Conservation (phyloP, 2,329 filamentous ascomycete genomes). For the Reticulascus tulasneorum region DNA sequence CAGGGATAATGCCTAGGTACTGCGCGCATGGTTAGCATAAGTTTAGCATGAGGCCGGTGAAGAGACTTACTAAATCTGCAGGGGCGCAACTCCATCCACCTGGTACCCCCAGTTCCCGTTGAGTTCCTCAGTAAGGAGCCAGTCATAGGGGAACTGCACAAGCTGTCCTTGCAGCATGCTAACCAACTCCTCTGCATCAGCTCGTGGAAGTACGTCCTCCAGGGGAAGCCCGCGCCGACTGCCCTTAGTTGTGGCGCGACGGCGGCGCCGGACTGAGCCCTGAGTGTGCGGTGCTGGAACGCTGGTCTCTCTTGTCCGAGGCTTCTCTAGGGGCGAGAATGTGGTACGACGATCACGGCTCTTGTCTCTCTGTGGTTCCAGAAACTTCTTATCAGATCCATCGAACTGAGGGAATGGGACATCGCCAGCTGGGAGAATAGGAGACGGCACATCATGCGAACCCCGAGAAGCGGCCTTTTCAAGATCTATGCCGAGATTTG, state of each 20-base stretch:
- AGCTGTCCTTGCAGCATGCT: slow-evolving; percentile 81
- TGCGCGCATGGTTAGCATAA: slow-evolving; percentile 23
- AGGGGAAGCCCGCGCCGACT: slow-evolving; percentile 60
- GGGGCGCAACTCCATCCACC: slow-evolving; percentile 89
- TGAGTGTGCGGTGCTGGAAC: slow-evolving; percentile 26
- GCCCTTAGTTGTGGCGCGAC: slow-evolving; percentile 66
- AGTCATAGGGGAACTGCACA: slow-evolving; percentile 93
- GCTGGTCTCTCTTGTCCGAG: slow-evolving; percentile 32
- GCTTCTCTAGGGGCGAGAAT: slow-evolving; percentile 51
- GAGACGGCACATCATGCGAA: slow-evolving; percentile 34
- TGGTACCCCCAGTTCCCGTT: slow-evolving; percentile 96
- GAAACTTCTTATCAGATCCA: slow-evolving; percentile 22
- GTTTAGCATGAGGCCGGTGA: background rate
- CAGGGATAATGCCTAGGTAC: slow-evolving; percentile 23
- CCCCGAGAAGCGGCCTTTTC: slow-evolving; percentile 22
- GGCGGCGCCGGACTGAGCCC: slow-evolving; percentile 56
- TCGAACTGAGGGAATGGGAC: slow-evolving; percentile 46
- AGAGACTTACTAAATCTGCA: slow-evolving; percentile 87
- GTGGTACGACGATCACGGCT: slow-evolving; percentile 49
- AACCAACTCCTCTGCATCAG: slow-evolving; percentile 78
- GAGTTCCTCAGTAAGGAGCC: slow-evolving; percentile 85
- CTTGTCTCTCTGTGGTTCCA: slow-evolving; percentile 32
- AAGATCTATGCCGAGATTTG: slow-evolving; percentile 16
- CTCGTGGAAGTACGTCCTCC: slow-evolving; percentile 72
- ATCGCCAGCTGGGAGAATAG: slow-evolving; percentile 37